Percentiles rank a stretch among this genome's conserved stretches.
These are phyloP conservation scores for Penicillium riverlandense DNA, from an alignment of 495 filamentous ascomycete genomes.

Conservation along the genomic window DNA sequence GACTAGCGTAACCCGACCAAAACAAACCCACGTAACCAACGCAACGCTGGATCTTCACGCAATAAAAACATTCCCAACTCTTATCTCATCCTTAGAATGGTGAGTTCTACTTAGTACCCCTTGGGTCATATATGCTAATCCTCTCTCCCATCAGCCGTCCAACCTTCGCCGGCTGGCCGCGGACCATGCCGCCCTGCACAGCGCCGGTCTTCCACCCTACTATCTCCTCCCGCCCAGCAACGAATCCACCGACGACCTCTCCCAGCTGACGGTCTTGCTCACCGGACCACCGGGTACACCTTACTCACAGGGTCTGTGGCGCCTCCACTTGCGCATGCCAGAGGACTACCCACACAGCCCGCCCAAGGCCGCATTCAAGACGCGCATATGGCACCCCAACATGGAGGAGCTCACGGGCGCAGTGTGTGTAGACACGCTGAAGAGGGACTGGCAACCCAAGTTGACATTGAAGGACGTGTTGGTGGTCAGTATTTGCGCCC, in stretches of 20 bases:
- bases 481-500: conserved; percentile 33
- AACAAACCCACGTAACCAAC: no score
- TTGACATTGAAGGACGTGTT: conserved; percentile 59
- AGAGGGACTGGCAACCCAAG: conserved; percentile 58
- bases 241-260: conserved; percentile 47
- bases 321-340: conserved; percentile 56
- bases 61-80: no score
- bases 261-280: conserved; percentile 51
- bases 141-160: conserved; percentile 20
- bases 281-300: conserved; percentile 59
- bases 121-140: no score
- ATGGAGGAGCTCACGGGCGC: conserved; percentile 59
- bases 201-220: conserved; percentile 53
- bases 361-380: conserved; percentile 61
- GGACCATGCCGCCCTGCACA: conserved; percentile 57
- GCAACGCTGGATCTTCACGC: no score
- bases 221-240: conserved; percentile 52
- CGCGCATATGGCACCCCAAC: conserved; percentile 67
- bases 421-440: conserved; percentile 67
- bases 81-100: no score
- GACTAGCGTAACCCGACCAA: no score
- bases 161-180: conserved; percentile 56
- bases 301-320: conserved; percentile 54
- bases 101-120: no score
- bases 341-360: conserved; percentile 56